These are phyloP conservation scores for Ganoderma lucidum DNA, from an alignment of 1,284 basidiomycete species.

Conservation along the genomic window DNA sequence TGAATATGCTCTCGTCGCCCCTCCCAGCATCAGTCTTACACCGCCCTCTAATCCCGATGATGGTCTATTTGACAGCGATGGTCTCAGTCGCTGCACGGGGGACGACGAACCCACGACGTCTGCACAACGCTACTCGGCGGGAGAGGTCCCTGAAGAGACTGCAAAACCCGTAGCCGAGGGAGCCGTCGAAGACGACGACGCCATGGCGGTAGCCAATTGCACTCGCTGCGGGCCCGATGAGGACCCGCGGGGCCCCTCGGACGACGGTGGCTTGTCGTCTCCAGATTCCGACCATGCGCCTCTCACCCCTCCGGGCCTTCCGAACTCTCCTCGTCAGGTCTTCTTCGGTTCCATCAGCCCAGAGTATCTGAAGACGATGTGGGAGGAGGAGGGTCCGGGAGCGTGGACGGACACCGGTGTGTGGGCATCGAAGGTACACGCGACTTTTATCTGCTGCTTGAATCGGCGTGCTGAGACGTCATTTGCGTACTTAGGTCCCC, in stretches of 20 bases:
- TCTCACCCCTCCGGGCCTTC: background rate
- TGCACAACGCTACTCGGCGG: no score
- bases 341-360: background rate
- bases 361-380: background rate
- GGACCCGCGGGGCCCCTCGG: no score
- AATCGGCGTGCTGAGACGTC: background rate
- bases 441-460: background rate
- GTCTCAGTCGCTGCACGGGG: background rate
- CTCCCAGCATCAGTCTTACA: background rate
- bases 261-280: background rate
- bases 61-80: background rate
- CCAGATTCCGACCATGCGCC: background rate
- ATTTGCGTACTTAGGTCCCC: background rate
- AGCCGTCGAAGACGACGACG: no score
- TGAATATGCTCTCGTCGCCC: background rate
- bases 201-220: no score
- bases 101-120: background rate
- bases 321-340: background rate
- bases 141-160: no score
- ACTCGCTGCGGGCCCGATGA: no score
- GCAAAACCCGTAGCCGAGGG: no score
- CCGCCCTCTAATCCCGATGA: background rate
- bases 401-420: background rate
- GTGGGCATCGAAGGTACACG: background rate
- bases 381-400: conserved; percentile 1